Conservation (phyloP, 768 basidiomycete species). For the Aureoboletus auriporus region DNA sequence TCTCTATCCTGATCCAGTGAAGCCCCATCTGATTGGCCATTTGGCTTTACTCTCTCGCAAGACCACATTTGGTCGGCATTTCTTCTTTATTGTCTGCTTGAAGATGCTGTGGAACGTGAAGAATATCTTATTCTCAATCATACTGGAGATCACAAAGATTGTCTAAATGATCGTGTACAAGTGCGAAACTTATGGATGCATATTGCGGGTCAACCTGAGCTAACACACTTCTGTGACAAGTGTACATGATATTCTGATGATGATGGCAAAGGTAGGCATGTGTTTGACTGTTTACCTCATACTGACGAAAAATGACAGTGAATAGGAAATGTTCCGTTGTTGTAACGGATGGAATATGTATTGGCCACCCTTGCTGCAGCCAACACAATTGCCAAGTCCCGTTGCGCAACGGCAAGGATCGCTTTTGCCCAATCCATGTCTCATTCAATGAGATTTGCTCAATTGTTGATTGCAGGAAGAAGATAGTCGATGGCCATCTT, state of each 20-base stretch:
- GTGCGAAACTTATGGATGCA: neutral
- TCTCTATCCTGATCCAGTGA: neutral
- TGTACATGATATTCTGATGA: neutral
- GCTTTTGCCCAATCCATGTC: neutral
- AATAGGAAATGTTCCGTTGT: neutral
- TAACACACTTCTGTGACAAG: constrained; percentile 1
- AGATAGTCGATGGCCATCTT: neutral
- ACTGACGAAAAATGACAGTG: neutral
- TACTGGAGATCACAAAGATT: neutral
- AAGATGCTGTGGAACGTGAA: neutral
- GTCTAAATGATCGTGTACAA: neutral
- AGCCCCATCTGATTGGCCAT: neutral
- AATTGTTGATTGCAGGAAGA: neutral
- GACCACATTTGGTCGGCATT: neutral
- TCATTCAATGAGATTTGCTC: neutral
- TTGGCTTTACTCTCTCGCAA: neutral
- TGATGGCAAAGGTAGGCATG: neutral
- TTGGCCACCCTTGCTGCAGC: constrained; percentile 3
- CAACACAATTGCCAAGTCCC: neutral
- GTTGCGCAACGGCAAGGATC: neutral
- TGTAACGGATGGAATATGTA: neutral
- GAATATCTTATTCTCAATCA: neutral
- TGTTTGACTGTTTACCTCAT: too few relatives aligned
- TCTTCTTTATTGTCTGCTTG: neutral
- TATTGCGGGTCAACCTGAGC: neutral